These are phyloP conservation scores for Scenedesmus sp. DNA, from an alignment of 163 green algal genomes.

Conservation along the genomic window DNA sequence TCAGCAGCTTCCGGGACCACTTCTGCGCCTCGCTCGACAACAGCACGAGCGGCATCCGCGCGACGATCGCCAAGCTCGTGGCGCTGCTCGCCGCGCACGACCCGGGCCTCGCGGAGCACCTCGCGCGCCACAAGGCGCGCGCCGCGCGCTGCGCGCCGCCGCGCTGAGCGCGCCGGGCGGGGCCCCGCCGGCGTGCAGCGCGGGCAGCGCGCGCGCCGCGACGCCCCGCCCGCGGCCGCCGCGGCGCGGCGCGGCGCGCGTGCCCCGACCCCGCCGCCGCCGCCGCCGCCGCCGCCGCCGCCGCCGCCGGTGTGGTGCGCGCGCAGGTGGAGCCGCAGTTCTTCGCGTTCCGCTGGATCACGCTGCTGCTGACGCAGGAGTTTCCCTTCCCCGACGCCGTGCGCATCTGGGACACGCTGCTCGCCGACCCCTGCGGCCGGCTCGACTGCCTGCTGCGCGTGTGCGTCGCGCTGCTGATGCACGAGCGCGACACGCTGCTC, in stretches of 20 bases:
- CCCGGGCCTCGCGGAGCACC: slow-evolving; percentile 68
- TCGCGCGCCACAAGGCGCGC: slow-evolving; percentile 59
- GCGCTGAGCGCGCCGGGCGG: too few relatives aligned
- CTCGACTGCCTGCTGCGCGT: slow-evolving; percentile 80
- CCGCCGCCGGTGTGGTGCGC: not conserved
- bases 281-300: not conserved
- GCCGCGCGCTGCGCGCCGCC: too few relatives aligned
- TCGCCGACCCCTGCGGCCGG: slow-evolving; percentile 72
- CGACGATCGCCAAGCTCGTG: slow-evolving; percentile 80
- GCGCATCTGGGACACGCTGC: slow-evolving; percentile 91
- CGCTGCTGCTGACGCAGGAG: slow-evolving; percentile 90
- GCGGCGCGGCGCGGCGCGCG: too few relatives aligned
- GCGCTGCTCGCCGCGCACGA: slow-evolving; percentile 73
- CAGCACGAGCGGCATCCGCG: slow-evolving; percentile 80
- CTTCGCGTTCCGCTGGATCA: slow-evolving; percentile 97
- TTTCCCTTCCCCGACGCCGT: slow-evolving; percentile 88
- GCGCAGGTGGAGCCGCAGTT: slow-evolving; percentile 88
- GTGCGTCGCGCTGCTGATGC: slow-evolving; percentile 89
- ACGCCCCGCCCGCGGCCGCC: too few relatives aligned
- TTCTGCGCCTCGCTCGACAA: slow-evolving; percentile 96
- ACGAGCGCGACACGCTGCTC: slow-evolving; percentile 73
- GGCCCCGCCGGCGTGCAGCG: too few relatives aligned
- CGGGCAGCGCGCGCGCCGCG: too few relatives aligned
- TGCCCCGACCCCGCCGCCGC: not conserved
- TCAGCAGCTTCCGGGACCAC: slow-evolving; percentile 93